Evolutionary conservation across 768 basidiomycete species (phyloP), one percentile per base, ranked within the genome.

Genomic region (Mycena venus): DNA sequence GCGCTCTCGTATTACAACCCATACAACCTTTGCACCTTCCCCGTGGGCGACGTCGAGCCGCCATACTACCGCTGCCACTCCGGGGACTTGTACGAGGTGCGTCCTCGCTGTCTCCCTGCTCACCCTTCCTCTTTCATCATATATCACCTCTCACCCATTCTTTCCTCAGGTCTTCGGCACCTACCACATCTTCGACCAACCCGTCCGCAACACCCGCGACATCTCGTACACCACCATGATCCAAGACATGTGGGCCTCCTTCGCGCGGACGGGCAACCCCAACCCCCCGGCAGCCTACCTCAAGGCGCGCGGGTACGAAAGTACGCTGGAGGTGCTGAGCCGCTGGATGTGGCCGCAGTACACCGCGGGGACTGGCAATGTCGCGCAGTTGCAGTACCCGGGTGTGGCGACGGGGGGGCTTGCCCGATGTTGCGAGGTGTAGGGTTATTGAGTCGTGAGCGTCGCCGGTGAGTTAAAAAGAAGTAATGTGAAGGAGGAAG

Each of bases 261-360:
- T 89, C 70, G 87, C 85, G 11, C 83, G 88, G 49, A 86, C 85
- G 6, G 86, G 85, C 74, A 78, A 89, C 68, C 89, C 89, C 3
- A 89, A 88, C 68, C 88, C 87, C 0, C 79, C 85, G 12, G 68
- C 74, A 0, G 80, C 72, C 6, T 89, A 85, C 76, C 83, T 89
- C 32, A 65, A 75, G 0, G 88, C 85, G 4, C 81, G 88, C 4
- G 88, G 88, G 3, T 88, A 86, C 77, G 79, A 79, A 1, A 81
- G 79, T 25, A 85, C 86, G 1, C 78, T 80, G 1, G 68, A 76
- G 23, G 80, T 77, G 7, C 70, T 86, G 38, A 77, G 77, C 29
- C 27, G 27, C 12, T 73, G 25, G 25, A 58, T 42, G 29, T 73
- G 72, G 72, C 64, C 64, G 47, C 12, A 68, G 59, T 73, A 62